A percentile compares a stretch with the other conserved stretches of the same genome.
These are phyloP conservation scores for Ceratobasidium sp. DNA, from an alignment of 1,284 basidiomycete species.

Conservation along the genomic window DNA sequence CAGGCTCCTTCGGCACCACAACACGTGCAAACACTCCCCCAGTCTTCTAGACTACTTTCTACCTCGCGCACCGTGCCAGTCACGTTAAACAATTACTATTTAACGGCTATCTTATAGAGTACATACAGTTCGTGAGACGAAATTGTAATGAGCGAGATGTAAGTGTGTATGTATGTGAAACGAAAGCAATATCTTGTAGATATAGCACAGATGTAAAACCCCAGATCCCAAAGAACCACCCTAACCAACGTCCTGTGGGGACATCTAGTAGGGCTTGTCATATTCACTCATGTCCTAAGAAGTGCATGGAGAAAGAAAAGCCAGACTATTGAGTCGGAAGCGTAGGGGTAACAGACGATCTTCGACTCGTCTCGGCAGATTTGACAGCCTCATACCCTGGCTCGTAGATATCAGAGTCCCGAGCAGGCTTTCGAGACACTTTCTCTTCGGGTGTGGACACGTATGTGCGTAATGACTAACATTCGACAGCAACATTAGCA, in stretches of 20 bases:
- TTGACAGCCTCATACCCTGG: background rate
- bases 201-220: background rate
- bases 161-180: background rate
- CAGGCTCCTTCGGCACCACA: background rate
- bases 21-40: conserved; percentile 4
- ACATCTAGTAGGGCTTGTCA: background rate
- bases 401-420: conserved; percentile 8
- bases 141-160: background rate
- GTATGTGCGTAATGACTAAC: background rate
- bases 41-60: background rate
- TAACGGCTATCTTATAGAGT: background rate
- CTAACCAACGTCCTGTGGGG: conserved; percentile 1
- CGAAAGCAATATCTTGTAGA: background rate
- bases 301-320: background rate
- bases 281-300: background rate
- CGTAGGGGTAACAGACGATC: conserved; percentile 20
- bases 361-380: conserved; percentile 6
- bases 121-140: conserved; percentile 8
- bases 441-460: background rate
- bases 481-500: background rate
- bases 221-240: background rate
- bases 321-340: conserved; percentile 11
- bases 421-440: background rate
- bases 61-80: conserved; percentile 8
- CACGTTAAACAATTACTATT: conserved; percentile 11